phyloP scores from a whole-genome alignment of 106 monocot genomes.

The Triglochin maritima region DNA sequence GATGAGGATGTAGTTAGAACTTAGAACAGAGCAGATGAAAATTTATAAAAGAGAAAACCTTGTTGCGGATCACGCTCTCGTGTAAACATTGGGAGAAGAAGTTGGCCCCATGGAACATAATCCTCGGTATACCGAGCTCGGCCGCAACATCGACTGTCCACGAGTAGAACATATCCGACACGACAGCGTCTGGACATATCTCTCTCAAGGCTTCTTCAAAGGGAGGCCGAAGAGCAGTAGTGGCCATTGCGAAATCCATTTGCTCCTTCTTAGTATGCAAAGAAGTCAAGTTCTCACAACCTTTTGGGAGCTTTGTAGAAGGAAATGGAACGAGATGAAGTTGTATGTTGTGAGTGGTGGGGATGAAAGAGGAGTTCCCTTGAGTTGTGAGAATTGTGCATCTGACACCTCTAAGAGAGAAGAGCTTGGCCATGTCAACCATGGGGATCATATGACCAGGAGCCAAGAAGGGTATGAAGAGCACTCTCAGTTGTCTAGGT shows the following conservation, averaged over 20 bases:
- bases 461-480: constrained; percentile 17
- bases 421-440: constrained; percentile 14
- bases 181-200: constrained; percentile 11
- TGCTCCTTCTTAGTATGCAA: neutral
- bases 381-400: constrained; percentile 12
- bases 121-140: constrained; percentile 15
- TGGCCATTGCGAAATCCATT: neutral
- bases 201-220: constrained; percentile 4
- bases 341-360: neutral
- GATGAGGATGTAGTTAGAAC: too few species aligned
- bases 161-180: constrained; percentile 14
- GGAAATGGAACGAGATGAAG: neutral
- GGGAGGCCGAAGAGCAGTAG: neutral
- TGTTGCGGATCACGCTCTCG: too few species aligned
- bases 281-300: neutral
- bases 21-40: too few species aligned
- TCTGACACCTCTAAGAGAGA: constrained; percentile 3
- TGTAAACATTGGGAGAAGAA: constrained; percentile 2
- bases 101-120: constrained; percentile 9
- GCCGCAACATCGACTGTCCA: constrained; percentile 12
- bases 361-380: neutral
- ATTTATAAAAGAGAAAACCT: too few species aligned
- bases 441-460: constrained; percentile 13
- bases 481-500: neutral
- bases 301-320: neutral